These are phyloP conservation scores for Metschnikowia gelsemii DNA, from an alignment of 805 yeast genomes.

Conservation along the genomic window DNA sequence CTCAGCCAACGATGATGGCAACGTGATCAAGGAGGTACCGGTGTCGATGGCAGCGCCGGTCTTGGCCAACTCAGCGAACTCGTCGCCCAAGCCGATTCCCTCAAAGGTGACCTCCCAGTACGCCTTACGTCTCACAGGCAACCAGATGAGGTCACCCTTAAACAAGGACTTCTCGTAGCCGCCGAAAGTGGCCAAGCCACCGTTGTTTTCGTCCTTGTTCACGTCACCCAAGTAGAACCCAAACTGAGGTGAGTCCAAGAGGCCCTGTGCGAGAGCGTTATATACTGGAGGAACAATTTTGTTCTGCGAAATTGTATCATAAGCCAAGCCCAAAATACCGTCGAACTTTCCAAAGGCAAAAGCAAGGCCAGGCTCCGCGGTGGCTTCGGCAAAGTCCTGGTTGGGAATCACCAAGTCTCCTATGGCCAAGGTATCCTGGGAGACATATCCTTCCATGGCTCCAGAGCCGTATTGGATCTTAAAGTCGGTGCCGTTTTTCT, in stretches of 20 bases:
- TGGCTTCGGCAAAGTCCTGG: conserved; percentile 96
- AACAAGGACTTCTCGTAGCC: conserved; percentile 79
- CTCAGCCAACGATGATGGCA: conserved; percentile 95
- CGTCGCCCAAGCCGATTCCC: conserved; percentile 88
- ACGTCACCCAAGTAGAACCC: conserved; percentile 88
- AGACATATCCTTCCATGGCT: conserved; percentile 85
- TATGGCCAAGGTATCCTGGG: conserved; percentile 76
- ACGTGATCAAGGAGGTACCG: conserved; percentile 93
- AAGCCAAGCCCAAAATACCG: conserved; percentile 94
- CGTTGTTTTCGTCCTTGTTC: conserved; percentile 60
- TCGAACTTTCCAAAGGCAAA: conserved; percentile 99
- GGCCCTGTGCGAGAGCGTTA: conserved; percentile 78
- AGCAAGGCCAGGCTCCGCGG: conserved; percentile 95
- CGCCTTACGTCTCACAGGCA: conserved; percentile 98
- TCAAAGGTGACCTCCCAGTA: conserved; percentile 98
- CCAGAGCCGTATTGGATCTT: conserved; percentile 92
- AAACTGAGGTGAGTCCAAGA: conserved; percentile 81
- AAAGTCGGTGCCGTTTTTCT: conserved; percentile 83
- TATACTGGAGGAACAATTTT: conserved; percentile 91
- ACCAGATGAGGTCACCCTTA: conserved; percentile 85
- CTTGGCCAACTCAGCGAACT: conserved; percentile 74
- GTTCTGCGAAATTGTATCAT: conserved; percentile 86
- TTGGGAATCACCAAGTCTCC: conserved; percentile 83
- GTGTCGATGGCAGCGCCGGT: conserved; percentile 99
- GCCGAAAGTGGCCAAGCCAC: conserved; percentile 95